phyloP scores from a whole-genome alignment of 108 stramenopile genomes.

The Aureococcus anophagefferens region DNA sequence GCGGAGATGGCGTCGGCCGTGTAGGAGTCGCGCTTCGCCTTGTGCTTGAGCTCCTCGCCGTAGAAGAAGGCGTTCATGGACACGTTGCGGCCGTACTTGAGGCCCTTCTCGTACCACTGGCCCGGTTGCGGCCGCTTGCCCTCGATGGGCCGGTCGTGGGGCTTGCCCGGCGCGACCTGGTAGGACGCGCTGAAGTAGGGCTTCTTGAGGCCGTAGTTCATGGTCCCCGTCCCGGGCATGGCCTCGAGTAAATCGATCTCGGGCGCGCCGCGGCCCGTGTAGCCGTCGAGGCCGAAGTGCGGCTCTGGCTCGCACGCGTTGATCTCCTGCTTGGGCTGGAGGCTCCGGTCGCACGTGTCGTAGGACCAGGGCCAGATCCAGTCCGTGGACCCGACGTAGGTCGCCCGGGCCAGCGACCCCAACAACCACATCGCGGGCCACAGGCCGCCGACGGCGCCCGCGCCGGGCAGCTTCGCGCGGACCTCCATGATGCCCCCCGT shows the following conservation, averaged over 20 bases:
- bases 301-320: constrained; percentile 61
- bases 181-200: constrained; percentile 74
- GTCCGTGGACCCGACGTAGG: constrained; percentile 76
- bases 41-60: constrained; percentile 62
- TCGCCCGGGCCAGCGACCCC: constrained; percentile 74
- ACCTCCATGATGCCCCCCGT: constrained; percentile 79
- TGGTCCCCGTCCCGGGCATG: constrained; percentile 51
- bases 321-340: constrained; percentile 60
- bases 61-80: constrained; percentile 77
- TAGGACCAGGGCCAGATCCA: constrained; percentile 82
- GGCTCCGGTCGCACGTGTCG: constrained; percentile 55
- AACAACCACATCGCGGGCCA: constrained; percentile 88
- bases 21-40: constrained; percentile 60
- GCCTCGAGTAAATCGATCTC: constrained; percentile 83
- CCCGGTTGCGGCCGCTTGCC: constrained; percentile 60
- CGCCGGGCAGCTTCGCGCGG: constrained; percentile 65
- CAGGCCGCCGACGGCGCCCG: constrained; percentile 56
- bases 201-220: constrained; percentile 57
- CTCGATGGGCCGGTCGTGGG: constrained; percentile 45
- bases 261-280: constrained; percentile 68
- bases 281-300: constrained; percentile 63
- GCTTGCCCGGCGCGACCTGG: constrained; percentile 71
- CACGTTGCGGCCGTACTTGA: constrained; percentile 60
- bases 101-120: constrained; percentile 58
- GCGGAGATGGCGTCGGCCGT: constrained; percentile 75